A percentile compares a stretch with the other conserved stretches of the same genome.
phyloP scores from a whole-genome alignment of 2,329 filamentous ascomycete species.

The Moelleriella libera region DNA sequence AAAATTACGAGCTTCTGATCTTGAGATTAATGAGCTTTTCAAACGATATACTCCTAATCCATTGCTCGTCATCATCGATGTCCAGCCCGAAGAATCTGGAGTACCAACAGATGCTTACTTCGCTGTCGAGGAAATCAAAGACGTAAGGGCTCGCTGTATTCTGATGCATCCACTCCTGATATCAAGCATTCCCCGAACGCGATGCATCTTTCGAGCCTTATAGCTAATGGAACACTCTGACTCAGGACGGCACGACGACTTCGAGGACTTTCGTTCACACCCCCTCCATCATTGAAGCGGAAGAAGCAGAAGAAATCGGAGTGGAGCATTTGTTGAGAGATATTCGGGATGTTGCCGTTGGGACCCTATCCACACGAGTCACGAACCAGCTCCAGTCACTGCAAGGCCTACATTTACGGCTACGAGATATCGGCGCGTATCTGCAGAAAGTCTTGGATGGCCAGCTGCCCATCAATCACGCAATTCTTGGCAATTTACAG shows the following conservation, averaged over 20 bases:
- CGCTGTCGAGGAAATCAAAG: conserved; percentile 98
- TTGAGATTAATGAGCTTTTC: conserved; percentile 99
- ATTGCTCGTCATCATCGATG: conserved; percentile 92
- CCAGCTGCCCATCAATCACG: conserved; percentile 89
- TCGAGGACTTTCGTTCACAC: conserved; percentile 97
- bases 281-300: conserved; percentile 94
- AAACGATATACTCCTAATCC: conserved; percentile 98
- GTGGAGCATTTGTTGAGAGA: conserved; percentile 96
- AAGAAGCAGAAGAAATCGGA: conserved; percentile 97
- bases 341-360: conserved; percentile 94
- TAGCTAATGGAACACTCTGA: not conserved
- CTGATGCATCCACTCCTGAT: not conserved
- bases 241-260: conserved; percentile 87
- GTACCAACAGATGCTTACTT: conserved; percentile 99
- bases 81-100: conserved; percentile 94
- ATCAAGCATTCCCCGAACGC: not conserved
- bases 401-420: conserved; percentile 84
- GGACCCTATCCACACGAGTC: conserved; percentile 89
- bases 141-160: conserved; percentile 45
- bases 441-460: conserved; percentile 91
- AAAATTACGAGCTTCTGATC: conserved; percentile 88
- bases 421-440: conserved; percentile 91
- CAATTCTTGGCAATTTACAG: conserved; percentile 94
- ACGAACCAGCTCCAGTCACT: conserved; percentile 96
- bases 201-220: not conserved